A percentile compares a stretch with the other conserved stretches of the same genome.
phyloP scores from a whole-genome alignment of 2,329 filamentous ascomycete species.

The Aspergillus ibericus region DNA sequence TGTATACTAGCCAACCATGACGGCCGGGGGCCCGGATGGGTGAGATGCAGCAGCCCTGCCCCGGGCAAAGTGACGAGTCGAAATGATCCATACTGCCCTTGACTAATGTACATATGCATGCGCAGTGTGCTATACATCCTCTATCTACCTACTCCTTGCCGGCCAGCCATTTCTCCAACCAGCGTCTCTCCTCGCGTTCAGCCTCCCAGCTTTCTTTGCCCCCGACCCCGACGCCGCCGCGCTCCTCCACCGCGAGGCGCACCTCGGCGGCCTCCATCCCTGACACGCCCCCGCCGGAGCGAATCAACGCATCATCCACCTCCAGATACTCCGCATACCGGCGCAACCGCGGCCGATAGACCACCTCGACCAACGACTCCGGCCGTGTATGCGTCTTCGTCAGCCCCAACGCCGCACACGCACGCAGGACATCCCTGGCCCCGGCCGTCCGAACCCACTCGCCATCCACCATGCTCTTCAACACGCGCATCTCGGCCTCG shows the following conservation, averaged over 20 bases:
- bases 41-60: background rate
- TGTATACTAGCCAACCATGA: background rate
- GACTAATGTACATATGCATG: slow-evolving; percentile 1
- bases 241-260: slow-evolving; percentile 67
- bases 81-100: background rate
- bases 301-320: slow-evolving; percentile 69
- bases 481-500: slow-evolving; percentile 31
- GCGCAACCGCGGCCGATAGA: slow-evolving; percentile 57
- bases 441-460: slow-evolving; percentile 23
- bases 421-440: slow-evolving; percentile 29
- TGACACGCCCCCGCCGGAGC: slow-evolving; percentile 60
- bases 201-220: slow-evolving; percentile 22
- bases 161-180: slow-evolving; percentile 40
- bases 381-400: slow-evolving; percentile 43
- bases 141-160: slow-evolving; percentile 6
- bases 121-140: background rate
- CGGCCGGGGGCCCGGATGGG: background rate
- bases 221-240: slow-evolving; percentile 52
- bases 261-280: slow-evolving; percentile 65
- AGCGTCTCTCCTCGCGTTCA: slow-evolving; percentile 34
- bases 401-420: slow-evolving; percentile 37
- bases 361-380: slow-evolving; percentile 32
- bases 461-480: slow-evolving; percentile 25
- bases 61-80: background rate
- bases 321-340: slow-evolving; percentile 63